Evolutionary conservation across 306 rosid species (phyloP), one percentile per base, ranked within the genome.

Genomic region (Mimosa pudica): DNA sequence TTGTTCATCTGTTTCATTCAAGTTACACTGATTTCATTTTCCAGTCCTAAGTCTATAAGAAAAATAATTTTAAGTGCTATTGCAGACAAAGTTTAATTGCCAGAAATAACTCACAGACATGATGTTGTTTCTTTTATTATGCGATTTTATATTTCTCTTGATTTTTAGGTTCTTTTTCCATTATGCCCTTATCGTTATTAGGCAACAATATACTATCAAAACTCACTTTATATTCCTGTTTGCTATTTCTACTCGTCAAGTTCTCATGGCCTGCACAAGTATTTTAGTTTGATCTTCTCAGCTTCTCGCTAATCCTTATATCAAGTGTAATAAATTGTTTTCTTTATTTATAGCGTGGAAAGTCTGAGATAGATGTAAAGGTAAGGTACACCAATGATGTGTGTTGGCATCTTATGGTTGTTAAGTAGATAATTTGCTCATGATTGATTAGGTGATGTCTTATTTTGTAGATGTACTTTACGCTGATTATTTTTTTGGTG

Each of bases 81-180:
- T 75, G 46, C 70, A 33, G 71, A 75, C 58, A 55, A 47, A 24
- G 36, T 82, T 76, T 30, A 79, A 71, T 71, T 73, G 70, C 74
- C 52, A 35, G 81, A 64, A 83, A 84, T 75, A 78, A 8, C 48
- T 64, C 54, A 33, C 74, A 14, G 81, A 76, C 77, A 84, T 47
- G 52, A 72, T 63, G 20, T 70, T 5, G 17, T 2, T 79, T 74
- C 24, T 46, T 41, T 74, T 58, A 48, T 47, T 47, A 9, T 73
- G 36, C 32, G 4, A 58, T 78, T 76, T 33, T 17, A 45, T 57
- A 51, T 62, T 52, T 52, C 67, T 49, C 24, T 36, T 49, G 58
- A 61, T 13, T 18, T 13, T n/a, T 79, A 32, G 82, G 70, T 76
- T 86, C 66, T 42, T 65, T 61, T 38, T 70, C 74, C 70, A 10